Conservation (phyloP, 2,329 filamentous ascomycete genomes). For the Talaromyces sp. region DNA sequence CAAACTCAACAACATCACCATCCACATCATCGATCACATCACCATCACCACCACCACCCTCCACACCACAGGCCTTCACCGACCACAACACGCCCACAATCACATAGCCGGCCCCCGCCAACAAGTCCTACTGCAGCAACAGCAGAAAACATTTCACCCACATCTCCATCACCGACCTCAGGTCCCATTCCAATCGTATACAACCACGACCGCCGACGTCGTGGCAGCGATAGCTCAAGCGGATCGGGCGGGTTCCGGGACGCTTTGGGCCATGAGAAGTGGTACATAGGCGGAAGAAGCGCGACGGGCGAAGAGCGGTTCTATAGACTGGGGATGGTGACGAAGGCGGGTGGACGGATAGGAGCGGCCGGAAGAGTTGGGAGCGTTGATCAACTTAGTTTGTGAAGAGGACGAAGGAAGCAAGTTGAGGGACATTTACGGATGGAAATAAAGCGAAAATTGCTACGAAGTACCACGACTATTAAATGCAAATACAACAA, state of each 20-base stretch:
- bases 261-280: conserved; percentile 47
- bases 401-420: conserved; percentile 28
- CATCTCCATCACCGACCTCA: conserved; percentile 22
- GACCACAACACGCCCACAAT: conserved; percentile 22
- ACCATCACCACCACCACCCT: conserved; percentile 28
- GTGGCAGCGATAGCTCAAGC: conserved; percentile 48
- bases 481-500: background rate
- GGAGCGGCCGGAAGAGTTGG: conserved; percentile 42
- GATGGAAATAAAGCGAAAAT: background rate
- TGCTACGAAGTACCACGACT: background rate
- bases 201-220: conserved; percentile 38
- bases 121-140: conserved; percentile 7
- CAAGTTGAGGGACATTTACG: background rate
- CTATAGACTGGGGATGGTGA: conserved; percentile 48
- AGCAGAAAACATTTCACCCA: conserved; percentile 15
- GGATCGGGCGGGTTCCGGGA: conserved; percentile 48
- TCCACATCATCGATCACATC: conserved; percentile 14
- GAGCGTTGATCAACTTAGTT: conserved; percentile 49
- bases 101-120: conserved; percentile 28
- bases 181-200: conserved; percentile 39
- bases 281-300: conserved; percentile 50
- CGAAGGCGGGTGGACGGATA: conserved; percentile 41
- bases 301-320: conserved; percentile 48
- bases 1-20: conserved; percentile 21
- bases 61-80: conserved; percentile 24